These are phyloP conservation scores for Phytopythium delawarense DNA, from an alignment of 352 stramenopile species.

Conservation along the genomic window DNA sequence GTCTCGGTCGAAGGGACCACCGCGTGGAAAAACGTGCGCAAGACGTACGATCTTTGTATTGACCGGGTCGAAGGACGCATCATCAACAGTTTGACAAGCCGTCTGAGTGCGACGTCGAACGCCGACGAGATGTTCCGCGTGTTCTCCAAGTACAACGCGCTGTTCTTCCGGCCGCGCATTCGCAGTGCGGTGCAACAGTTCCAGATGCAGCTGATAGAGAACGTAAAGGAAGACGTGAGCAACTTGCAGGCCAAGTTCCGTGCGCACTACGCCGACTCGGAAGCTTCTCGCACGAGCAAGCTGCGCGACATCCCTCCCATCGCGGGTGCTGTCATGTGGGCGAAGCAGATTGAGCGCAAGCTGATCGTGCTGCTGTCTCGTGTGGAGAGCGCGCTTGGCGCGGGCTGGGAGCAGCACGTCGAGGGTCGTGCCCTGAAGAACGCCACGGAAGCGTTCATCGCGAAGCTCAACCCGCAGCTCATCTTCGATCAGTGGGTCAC, in stretches of 20 bases:
- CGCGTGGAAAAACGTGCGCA: constrained; percentile 84
- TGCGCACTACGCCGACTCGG: constrained; percentile 95
- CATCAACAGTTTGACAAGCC: constrained; percentile 85
- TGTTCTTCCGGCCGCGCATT: constrained; percentile 95
- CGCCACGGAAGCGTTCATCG: constrained; percentile 80
- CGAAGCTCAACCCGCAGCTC: constrained; percentile 82
- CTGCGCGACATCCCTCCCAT: constrained; percentile 97
- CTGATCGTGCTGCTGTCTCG: constrained; percentile 95
- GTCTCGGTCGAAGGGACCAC: constrained; percentile 76
- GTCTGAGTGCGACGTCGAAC: constrained; percentile 84
- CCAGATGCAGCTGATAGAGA: constrained; percentile 98
- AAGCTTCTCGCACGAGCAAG: constrained; percentile 92
- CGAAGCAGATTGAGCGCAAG: constrained; percentile 99
- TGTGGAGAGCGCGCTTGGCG: constrained; percentile 96
- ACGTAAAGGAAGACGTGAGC: constrained; percentile 96
- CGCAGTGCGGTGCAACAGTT: constrained; percentile 97
- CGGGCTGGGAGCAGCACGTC: constrained; percentile 96
- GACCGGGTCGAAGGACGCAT: constrained; percentile 92
- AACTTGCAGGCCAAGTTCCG: constrained; percentile 95
- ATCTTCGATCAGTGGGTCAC: constrained; percentile 97
- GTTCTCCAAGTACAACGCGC: constrained; percentile 97
- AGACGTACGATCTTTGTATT: constrained; percentile 89
- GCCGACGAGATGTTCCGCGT: constrained; percentile 97
- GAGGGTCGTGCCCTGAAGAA: constrained; percentile 97
- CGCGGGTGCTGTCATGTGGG: constrained; percentile 98